Conservation (phyloP, 202 grass and related monocot species). For the Schoenoplectus tabernaemontani region DNA sequence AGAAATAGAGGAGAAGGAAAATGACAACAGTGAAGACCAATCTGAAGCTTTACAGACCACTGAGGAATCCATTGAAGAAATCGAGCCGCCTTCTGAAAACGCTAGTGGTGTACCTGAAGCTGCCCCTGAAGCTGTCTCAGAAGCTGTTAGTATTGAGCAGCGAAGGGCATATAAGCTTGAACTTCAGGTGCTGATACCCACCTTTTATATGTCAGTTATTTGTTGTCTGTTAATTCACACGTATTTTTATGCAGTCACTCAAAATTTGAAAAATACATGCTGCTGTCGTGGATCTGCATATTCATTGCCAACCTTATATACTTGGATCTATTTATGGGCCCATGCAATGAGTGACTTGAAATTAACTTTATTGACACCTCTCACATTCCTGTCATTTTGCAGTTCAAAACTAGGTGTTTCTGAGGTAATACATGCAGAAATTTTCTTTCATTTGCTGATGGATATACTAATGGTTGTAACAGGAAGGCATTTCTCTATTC, state of each 20-base stretch:
- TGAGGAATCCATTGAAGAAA: constrained; percentile 68
- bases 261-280: background rate
- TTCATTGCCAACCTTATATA: constrained; percentile 1
- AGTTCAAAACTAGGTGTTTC: constrained; percentile 12
- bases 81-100: constrained; percentile 68
- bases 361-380: background rate
- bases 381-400: background rate
- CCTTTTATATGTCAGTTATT: constrained; percentile 22
- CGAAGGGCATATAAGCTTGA: constrained; percentile 95
- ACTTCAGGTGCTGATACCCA: constrained; percentile 73
- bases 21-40: constrained; percentile 34
- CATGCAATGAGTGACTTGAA: background rate
- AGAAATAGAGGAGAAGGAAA: constrained; percentile 60
- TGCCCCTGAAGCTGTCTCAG: constrained; percentile 40
- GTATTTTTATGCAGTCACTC: constrained; percentile 3
- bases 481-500: constrained; percentile 97
- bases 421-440: background rate
- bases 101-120: constrained; percentile 66
- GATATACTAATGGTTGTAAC: constrained; percentile 35
- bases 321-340: background rate
- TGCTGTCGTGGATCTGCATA: background rate
- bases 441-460: constrained; percentile 24
- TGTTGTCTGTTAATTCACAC: constrained; percentile 26
- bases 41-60: constrained; percentile 43
- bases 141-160: constrained; percentile 82